A percentile compares a stretch with the other conserved stretches of the same genome.
Conservation (phyloP, 1,284 basidiomycete genomes). For the Gastroboletus turbinatus region DNA sequence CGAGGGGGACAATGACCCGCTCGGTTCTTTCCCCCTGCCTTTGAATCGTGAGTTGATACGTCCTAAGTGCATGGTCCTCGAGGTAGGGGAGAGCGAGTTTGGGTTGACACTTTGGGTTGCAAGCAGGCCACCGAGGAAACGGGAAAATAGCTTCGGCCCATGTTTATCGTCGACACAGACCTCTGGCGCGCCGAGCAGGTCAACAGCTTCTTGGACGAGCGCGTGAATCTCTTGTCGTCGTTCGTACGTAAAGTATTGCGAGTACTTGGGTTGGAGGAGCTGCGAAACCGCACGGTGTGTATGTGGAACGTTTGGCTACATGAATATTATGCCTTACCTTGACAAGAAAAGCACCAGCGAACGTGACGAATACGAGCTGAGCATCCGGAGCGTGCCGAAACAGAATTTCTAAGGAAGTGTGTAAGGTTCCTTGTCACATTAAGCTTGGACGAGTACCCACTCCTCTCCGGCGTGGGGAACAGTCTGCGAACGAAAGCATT, state of each 20-base stretch:
- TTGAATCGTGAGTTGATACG: constrained; percentile 17
- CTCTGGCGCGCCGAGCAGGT: constrained; percentile 62
- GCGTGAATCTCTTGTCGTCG: constrained; percentile 59
- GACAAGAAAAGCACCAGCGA: constrained; percentile 78
- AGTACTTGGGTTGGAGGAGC: constrained; percentile 73
- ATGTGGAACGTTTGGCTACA: not conserved
- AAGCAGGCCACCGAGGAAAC: constrained; percentile 70
- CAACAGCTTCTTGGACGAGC: constrained; percentile 62
- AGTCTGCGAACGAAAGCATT: constrained; percentile 62
- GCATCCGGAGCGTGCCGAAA: constrained; percentile 79
- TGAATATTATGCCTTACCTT: constrained; percentile 46
- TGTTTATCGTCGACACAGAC: constrained; percentile 75
- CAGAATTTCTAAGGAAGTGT: constrained; percentile 45
- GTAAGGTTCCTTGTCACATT: not conserved
- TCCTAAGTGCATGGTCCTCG: constrained; percentile 14
- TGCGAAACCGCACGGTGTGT: constrained; percentile 26
- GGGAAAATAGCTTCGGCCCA: constrained; percentile 71
- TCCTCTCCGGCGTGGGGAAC: constrained; percentile 49
- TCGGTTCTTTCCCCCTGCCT: constrained; percentile 14
- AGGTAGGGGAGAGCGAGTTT: constrained; percentile 33
- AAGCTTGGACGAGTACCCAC: constrained; percentile 37
- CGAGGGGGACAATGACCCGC: constrained; percentile 7
- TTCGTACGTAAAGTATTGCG: constrained; percentile 52
- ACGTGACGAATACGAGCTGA: constrained; percentile 82
- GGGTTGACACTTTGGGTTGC: constrained; percentile 50